Base-by-base conservation (phyloP, 805 yeast genomes). In the Kurtzmaniella cleridarum region DNA sequence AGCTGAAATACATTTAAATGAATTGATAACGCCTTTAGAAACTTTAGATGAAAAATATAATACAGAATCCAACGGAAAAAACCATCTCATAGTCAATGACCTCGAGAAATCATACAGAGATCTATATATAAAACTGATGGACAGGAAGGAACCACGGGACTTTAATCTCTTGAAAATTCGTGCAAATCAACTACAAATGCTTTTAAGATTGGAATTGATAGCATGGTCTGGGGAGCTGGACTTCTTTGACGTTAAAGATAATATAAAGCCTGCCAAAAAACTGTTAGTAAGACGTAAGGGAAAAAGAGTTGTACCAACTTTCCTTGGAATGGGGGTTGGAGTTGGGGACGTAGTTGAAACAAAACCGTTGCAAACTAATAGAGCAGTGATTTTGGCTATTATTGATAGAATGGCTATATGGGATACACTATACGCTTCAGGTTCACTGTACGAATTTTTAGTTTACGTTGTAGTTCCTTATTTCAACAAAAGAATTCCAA, bases 141-240 rank as follows among this genome's bases (percentile, higher is more conserved):
- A 30, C 14, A 26, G 39, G 23, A 10, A 30, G 23, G 16, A 37
- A 30, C 7, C 40, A 29, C 12, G 38, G 17, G 26, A 36, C 34
- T 12, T 42, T 72, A 1, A 49, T 64, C 2, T 52, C 60, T 57
- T 78, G 41, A 78, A 77, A 44, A 60, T 73, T 2, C 57, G 82
- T 27, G 84, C 78, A 45, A 73, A 79, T 1, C 81, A 77, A 44
- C 50, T 79, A 26, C 84, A 79, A 48, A 59, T 76, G 0, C 46
- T 79, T 2, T 43, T 76, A 1, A 44, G 74, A 2, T 46, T 78
- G 30, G 84, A 79, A 45, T 40, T 75, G 3, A 5, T 20, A 6
- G 7, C 28, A 3, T 17, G 11, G 14, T 35, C 59, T 9, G 70
- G 69, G 38, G 73, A 61, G 51, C 51, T 42, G 18, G 57, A 45